phyloP scores from a whole-genome alignment of 2,329 filamentous ascomycete genomes.

The Capronia epimyces region DNA sequence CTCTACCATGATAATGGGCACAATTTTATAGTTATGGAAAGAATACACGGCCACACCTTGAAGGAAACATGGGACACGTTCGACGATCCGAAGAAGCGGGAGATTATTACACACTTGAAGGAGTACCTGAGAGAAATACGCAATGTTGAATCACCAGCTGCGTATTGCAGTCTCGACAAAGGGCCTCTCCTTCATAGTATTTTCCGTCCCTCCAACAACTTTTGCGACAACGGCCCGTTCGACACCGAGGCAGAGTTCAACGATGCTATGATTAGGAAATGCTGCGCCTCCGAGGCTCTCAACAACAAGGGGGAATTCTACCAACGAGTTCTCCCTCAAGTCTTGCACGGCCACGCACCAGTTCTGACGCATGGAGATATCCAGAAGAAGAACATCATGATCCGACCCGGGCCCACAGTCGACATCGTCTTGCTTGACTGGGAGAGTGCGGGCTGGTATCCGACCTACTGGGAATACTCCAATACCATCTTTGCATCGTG shows the following conservation, averaged over 20 bases:
- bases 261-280: slow-evolving; percentile 31
- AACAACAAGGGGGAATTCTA: slow-evolving; percentile 30
- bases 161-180: slow-evolving; percentile 30
- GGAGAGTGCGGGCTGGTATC: slow-evolving; percentile 1
- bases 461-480: slow-evolving; percentile 2
- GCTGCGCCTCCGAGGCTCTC: slow-evolving; percentile 23
- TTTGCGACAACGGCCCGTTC: slow-evolving; percentile 32
- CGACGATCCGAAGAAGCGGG: slow-evolving; percentile 26
- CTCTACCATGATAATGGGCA: slow-evolving; percentile 28
- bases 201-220: slow-evolving; percentile 29
- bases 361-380: slow-evolving; percentile 1
- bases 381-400: slow-evolving; percentile 1
- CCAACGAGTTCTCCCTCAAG: slow-evolving; percentile 5
- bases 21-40: slow-evolving; percentile 35
- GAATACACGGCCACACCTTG: slow-evolving; percentile 30
- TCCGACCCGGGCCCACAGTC: neutral
- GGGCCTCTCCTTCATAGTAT: slow-evolving; percentile 29
- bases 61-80: slow-evolving; percentile 27
- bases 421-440: neutral
- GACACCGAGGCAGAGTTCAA: slow-evolving; percentile 30
- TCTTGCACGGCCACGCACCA: neutral
- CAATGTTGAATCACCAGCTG: slow-evolving; percentile 28
- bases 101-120: slow-evolving; percentile 25
- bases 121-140: slow-evolving; percentile 30
- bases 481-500: neutral